Conservation (phyloP, 139 green algal genomes). For the Picochlorum costavermella region DNA sequence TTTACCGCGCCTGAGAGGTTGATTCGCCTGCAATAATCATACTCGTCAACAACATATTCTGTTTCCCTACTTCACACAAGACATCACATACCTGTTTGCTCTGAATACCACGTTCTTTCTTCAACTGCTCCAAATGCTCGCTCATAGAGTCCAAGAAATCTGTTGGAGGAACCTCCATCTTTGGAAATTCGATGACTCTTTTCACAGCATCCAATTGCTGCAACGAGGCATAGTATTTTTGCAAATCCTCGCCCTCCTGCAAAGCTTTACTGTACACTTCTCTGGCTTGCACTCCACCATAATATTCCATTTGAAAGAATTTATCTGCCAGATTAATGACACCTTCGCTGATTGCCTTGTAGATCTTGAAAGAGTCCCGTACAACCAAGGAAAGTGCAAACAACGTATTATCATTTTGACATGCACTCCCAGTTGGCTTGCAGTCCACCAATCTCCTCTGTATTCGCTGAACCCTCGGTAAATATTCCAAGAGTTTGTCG, state of each 20-base stretch:
- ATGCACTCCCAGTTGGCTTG: constrained; percentile 60
- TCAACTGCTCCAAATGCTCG: constrained; percentile 46
- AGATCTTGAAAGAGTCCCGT: constrained; percentile 44
- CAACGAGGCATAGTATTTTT: constrained; percentile 19
- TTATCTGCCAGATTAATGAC: constrained; percentile 90
- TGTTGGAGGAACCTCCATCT: constrained; percentile 53
- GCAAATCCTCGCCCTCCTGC: constrained; percentile 47
- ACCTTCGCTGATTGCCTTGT: constrained; percentile 82
- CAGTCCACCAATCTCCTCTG: constrained; percentile 74
- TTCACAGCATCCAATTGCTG: constrained; percentile 21
- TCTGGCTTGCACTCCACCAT: constrained; percentile 50
- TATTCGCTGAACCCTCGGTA: constrained; percentile 75
- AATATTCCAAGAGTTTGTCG: constrained; percentile 61
- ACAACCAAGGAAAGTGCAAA: constrained; percentile 26
- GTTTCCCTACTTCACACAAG: too few species aligned
- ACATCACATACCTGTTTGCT: too few species aligned
- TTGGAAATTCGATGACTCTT: constrained; percentile 50
- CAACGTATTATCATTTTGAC: constrained; percentile 52
- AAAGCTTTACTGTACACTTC: constrained; percentile 78
- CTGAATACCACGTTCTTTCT: not conserved
- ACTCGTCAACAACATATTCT: too few species aligned
- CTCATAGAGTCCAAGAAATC: constrained; percentile 87
- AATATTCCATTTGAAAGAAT: constrained; percentile 88
- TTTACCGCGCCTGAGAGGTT: not conserved
- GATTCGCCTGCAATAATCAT: not conserved